These are phyloP conservation scores for Beta corolliflora DNA, from an alignment of 179 eudicot species.

Conservation along the genomic window DNA sequence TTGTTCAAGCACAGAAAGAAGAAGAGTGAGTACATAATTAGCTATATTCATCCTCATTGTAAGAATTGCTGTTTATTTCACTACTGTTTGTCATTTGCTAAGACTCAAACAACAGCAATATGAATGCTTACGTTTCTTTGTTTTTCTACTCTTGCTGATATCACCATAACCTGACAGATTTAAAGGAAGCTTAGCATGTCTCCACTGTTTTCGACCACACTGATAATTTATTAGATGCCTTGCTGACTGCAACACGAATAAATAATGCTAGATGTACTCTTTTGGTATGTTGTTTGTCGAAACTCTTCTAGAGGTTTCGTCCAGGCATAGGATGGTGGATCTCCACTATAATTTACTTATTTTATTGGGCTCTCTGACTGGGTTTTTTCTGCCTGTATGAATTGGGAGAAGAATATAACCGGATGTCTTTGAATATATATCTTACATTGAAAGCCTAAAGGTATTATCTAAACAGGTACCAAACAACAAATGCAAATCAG, in stretches of 20 bases:
- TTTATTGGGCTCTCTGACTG: neutral
- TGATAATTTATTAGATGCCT: neutral
- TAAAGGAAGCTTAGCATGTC: neutral
- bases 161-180: neutral
- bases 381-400: neutral
- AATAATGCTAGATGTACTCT: neutral
- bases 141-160: neutral
- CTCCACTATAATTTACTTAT: neutral
- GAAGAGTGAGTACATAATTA: conserved; percentile 45
- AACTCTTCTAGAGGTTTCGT: neutral
- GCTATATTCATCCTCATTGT: conserved; percentile 8
- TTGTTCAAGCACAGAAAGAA: conserved; percentile 43
- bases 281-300: neutral
- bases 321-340: neutral
- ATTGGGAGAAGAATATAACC: too few species aligned
- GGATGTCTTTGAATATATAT: neutral
- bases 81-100: neutral
- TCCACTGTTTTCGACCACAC: neutral
- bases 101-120: neutral
- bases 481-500: neutral
- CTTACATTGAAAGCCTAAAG: neutral
- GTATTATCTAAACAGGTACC: neutral
- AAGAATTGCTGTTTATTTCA: neutral
- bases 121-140: neutral
- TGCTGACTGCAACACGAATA: neutral